phyloP scores from a whole-genome alignment of 1,284 basidiomycete genomes.

The Anthracocystis panici-leucophaei region DNA sequence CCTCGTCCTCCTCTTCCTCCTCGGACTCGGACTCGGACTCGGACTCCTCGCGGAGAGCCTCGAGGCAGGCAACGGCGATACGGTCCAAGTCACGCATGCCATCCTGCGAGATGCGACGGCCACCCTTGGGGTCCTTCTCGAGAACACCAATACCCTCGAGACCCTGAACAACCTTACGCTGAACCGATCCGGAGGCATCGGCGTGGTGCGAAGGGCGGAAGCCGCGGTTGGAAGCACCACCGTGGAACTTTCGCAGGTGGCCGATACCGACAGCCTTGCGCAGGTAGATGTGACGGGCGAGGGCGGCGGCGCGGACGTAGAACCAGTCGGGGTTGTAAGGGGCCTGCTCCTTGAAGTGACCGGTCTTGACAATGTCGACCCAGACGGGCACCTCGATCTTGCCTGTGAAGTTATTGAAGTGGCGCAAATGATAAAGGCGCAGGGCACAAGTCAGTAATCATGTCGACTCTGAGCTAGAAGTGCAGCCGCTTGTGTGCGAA shows the following conservation, averaged over 20 bases:
- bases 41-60: conserved; percentile 84
- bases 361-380: conserved; percentile 99
- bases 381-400: conserved; percentile 98
- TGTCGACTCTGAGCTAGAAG: neutral
- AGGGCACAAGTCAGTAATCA: neutral
- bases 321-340: conserved; percentile 99
- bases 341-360: conserved; percentile 95
- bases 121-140: conserved; percentile 90
- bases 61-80: conserved; percentile 95
- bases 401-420: conserved; percentile 70
- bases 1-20: conserved; percentile 76
- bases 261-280: conserved; percentile 98
- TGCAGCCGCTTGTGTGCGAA: neutral
- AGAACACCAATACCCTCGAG: conserved; percentile 99
- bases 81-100: conserved; percentile 97
- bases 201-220: conserved; percentile 94
- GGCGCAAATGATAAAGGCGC: neutral
- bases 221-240: conserved; percentile 88
- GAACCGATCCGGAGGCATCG: conserved; percentile 79
- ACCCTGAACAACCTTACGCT: conserved; percentile 83
- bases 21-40: conserved; percentile 83
- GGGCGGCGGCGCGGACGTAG: conserved; percentile 97
- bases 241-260: conserved; percentile 95
- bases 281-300: conserved; percentile 99
- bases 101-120: conserved; percentile 95